phyloP scores from a whole-genome alignment of 2,329 filamentous ascomycete genomes.

The Phaeoacremonium minimum region DNA sequence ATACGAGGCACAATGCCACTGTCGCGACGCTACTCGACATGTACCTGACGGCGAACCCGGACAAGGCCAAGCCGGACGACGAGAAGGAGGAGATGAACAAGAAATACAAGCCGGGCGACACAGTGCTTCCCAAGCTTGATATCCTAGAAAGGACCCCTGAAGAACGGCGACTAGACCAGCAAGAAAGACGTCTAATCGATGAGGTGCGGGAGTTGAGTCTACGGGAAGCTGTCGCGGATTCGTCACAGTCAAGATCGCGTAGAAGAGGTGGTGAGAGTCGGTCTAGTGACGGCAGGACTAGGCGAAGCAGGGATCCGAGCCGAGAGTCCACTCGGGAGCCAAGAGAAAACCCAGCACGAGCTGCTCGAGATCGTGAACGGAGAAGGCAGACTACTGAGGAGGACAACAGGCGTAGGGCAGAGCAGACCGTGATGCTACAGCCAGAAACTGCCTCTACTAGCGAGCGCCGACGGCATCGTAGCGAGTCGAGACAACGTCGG shows the following conservation, averaged over 20 bases:
- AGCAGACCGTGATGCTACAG: conserved; percentile 31
- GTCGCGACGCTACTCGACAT: conserved; percentile 88
- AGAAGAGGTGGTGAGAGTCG: conserved; percentile 12
- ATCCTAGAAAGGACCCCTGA: conserved; percentile 45
- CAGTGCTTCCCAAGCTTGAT: conserved; percentile 64
- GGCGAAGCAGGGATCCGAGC: conserved; percentile 27
- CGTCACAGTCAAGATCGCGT: conserved; percentile 18
- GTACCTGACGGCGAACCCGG: conserved; percentile 76
- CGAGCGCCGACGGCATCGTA: conserved; percentile 31
- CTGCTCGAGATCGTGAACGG: conserved; percentile 16
- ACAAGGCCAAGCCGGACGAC: conserved; percentile 60
- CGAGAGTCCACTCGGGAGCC: conserved; percentile 19
- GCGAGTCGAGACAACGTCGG: conserved; percentile 37
- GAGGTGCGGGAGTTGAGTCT: conserved; percentile 72
- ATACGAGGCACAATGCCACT: conserved; percentile 85
- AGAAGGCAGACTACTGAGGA: conserved; percentile 23
- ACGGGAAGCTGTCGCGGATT: conserved; percentile 55
- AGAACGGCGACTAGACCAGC: conserved; percentile 53
- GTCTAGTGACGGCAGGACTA: conserved; percentile 11
- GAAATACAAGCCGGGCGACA: conserved; percentile 78
- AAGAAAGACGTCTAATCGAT: conserved; percentile 66
- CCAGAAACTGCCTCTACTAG: conserved; percentile 27
- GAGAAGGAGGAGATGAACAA: conserved; percentile 74
- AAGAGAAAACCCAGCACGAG: conserved; percentile 18
- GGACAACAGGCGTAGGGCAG: conserved; percentile 20